A percentile compares a stretch with the other conserved stretches of the same genome.
phyloP scores from a whole-genome alignment of 495 filamentous ascomycete genomes.

The Barbatosphaeria neglecta region DNA sequence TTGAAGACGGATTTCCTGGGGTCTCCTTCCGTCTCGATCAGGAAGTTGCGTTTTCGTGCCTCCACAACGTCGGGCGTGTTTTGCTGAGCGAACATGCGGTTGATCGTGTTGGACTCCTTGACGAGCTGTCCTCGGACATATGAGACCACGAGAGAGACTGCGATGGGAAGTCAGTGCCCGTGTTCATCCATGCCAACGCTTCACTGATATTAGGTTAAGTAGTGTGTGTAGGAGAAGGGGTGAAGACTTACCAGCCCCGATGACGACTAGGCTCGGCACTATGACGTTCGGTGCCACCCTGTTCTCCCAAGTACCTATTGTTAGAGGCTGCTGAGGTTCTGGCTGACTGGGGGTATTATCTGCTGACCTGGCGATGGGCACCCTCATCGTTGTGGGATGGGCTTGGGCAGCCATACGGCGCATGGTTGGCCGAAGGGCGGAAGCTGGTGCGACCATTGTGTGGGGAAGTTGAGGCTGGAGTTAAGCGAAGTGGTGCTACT shows the following conservation, averaged over 20 bases:
- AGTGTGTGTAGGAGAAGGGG: neutral
- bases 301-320: too few relatives aligned
- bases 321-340: neutral
- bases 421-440: neutral
- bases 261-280: constrained; percentile 15
- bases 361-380: neutral
- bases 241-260: constrained; percentile 12
- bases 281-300: neutral
- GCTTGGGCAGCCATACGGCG: neutral
- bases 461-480: neutral
- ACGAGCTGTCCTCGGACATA: constrained; percentile 20
- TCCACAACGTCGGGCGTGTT: constrained; percentile 24
- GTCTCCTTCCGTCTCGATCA: constrained; percentile 24
- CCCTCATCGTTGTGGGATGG: neutral
- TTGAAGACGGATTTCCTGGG: constrained; percentile 27
- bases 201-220: too few relatives aligned
- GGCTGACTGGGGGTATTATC: neutral
- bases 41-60: constrained; percentile 12
- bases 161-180: neutral
- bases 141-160: constrained; percentile 16
- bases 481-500: neutral
- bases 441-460: neutral
- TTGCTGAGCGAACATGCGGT: constrained; percentile 27
- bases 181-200: too few relatives aligned
- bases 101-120: constrained; percentile 19